phyloP scores from a whole-genome alignment of 148 eudicot species.

The Rhododendron ferrugineum region DNA sequence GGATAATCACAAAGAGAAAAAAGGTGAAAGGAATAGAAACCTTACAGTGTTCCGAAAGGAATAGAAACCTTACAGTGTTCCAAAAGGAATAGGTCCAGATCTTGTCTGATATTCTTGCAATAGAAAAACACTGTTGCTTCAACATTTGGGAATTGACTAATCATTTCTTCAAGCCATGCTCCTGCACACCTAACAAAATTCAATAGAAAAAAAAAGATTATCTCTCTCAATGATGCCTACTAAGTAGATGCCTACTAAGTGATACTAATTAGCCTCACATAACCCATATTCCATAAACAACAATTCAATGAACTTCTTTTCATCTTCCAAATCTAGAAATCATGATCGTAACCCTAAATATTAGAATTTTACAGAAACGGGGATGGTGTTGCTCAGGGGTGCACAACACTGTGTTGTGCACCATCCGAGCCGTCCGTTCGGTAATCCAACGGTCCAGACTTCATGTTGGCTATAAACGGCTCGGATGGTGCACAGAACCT shows the following conservation, averaged over 20 bases:
- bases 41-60: not conserved
- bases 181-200: not conserved
- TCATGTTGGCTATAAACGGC: no score
- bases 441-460: no score
- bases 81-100: slow-evolving; percentile 15
- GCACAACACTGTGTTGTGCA: no score
- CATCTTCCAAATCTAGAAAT: not conserved
- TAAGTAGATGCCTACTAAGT: not conserved
- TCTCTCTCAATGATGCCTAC: not conserved
- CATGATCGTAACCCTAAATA: not conserved
- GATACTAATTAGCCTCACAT: not conserved
- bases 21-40: not conserved
- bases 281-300: not conserved
- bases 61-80: slow-evolving; percentile 4
- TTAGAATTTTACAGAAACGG: no score
- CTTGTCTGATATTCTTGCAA: slow-evolving; percentile 13
- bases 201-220: not conserved
- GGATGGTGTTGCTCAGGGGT: no score
- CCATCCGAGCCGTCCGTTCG: no score
- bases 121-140: slow-evolving; percentile 5
- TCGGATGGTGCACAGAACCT: no score
- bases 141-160: slow-evolving; percentile 9
- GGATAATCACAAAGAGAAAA: not conserved
- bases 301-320: not conserved
- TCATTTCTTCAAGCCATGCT: slow-evolving; percentile 18